Percentiles rank a stretch among this genome's conserved stretches.
phyloP scores from a whole-genome alignment of 768 basidiomycete species.

The Guyanaporus albipodus region DNA sequence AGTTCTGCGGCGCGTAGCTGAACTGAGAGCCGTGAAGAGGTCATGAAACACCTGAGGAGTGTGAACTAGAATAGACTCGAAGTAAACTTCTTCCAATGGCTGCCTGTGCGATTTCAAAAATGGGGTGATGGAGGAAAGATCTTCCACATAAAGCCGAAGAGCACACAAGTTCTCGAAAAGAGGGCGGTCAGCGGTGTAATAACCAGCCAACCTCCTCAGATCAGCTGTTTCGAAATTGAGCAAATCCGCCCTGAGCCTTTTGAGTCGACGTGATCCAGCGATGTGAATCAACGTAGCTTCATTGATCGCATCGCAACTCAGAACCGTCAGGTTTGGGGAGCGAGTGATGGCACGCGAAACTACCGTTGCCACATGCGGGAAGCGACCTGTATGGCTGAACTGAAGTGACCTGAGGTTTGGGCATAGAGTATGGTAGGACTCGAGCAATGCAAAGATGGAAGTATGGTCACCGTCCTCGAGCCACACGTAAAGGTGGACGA shows the following conservation, averaged over 20 bases:
- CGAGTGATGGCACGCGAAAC: conserved; percentile 5
- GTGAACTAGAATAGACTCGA: neutral
- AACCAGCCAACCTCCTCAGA: neutral
- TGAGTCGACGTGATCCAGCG: neutral
- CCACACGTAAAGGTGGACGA: neutral
- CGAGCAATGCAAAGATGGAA: conserved; percentile 2
- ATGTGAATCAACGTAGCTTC: conserved; percentile 2
- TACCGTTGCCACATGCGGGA: neutral
- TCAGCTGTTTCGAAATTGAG: neutral
- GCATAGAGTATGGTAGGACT: conserved; percentile 2
- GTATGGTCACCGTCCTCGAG: neutral
- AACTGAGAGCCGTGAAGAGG: neutral
- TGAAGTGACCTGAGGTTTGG: conserved; percentile 7
- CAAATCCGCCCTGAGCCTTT: neutral
- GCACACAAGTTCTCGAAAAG: conserved; percentile 9
- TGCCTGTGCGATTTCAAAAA: conserved; percentile 4
- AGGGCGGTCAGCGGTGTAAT: neutral
- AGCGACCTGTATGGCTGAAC: neutral
- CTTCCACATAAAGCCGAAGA: neutral
- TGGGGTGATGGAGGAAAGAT: conserved; percentile 7
- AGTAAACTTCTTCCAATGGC: conserved; percentile 4
- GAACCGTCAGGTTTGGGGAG: neutral
- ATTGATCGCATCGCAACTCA: neutral
- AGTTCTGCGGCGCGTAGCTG: neutral
- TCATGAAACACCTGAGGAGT: neutral